These are phyloP conservation scores for Gossypioides kirkii DNA, from an alignment of 345 rosid genomes.

Conservation along the genomic window DNA sequence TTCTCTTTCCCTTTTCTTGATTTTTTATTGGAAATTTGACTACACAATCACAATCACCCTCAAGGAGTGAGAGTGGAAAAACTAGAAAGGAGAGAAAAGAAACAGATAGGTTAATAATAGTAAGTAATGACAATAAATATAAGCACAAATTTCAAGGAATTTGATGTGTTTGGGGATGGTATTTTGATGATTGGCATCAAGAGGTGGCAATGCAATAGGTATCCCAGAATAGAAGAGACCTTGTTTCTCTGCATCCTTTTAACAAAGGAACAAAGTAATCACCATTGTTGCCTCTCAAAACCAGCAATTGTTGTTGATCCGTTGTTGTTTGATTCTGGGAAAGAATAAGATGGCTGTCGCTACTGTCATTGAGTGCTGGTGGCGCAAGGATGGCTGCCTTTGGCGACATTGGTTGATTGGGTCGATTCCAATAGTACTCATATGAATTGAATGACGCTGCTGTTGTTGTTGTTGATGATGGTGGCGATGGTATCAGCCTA, in stretches of 20 bases:
- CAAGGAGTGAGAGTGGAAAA: constrained; percentile 27
- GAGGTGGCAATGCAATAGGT: constrained; percentile 78
- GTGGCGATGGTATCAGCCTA: constrained; percentile 31
- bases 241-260: constrained; percentile 63
- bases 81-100: constrained; percentile 11
- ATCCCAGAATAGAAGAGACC: constrained; percentile 59
- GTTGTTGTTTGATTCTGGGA: constrained; percentile 20
- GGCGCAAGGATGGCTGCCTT: background rate
- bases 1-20: constrained; percentile 15
- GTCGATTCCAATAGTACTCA: constrained; percentile 64
- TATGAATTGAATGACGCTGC: constrained; percentile 50
- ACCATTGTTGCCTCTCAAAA: constrained; percentile 26
- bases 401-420: constrained; percentile 27
- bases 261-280: constrained; percentile 34
- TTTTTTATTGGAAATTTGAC: constrained; percentile 22
- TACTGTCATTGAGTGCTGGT: background rate
- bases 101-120: constrained; percentile 2
- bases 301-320: constrained; percentile 23
- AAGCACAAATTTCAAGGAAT: background rate
- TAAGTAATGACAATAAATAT: background rate
- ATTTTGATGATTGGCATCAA: constrained; percentile 15
- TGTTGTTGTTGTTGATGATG: constrained; percentile 16
- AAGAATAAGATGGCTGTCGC: constrained; percentile 10
- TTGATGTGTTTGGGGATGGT: background rate
- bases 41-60: constrained; percentile 25